These are phyloP conservation scores for Nasturtium officinale DNA, from an alignment of 345 rosid species.

Conservation along the genomic window DNA sequence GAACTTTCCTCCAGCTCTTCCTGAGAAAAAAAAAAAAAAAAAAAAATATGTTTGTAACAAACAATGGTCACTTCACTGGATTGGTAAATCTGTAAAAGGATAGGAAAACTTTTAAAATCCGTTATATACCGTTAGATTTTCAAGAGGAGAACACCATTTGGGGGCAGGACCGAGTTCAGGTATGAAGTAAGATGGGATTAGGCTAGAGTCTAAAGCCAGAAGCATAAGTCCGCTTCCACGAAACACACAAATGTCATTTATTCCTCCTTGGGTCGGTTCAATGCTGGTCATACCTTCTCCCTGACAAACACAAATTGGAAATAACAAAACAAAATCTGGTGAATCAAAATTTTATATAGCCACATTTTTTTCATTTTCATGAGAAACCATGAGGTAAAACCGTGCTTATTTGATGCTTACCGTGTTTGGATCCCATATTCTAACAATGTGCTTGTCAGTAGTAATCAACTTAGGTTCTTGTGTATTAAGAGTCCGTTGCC, in stretches of 20 bases:
- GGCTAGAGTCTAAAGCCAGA: conserved; percentile 79
- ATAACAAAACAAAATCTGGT: not conserved
- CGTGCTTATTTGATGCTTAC: conserved; percentile 45
- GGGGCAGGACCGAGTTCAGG: conserved; percentile 98
- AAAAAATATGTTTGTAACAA: conserved; percentile 6
- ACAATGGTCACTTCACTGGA: conserved; percentile 2
- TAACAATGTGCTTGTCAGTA: conserved; percentile 80
- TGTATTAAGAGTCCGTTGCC: conserved; percentile 84
- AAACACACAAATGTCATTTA: conserved; percentile 88
- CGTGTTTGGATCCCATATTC: conserved; percentile 96
- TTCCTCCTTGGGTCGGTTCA: conserved; percentile 82
- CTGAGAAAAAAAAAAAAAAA: conserved; percentile 48
- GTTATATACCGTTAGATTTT: conserved; percentile 70
- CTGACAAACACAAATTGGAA: conserved; percentile 44
- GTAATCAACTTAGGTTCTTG: conserved; percentile 76
- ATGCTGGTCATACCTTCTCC: conserved; percentile 92
- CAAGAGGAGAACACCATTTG: conserved; percentile 84
- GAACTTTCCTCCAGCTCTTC: conserved; percentile 94
- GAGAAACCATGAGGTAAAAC: not conserved
- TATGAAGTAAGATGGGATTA: conserved; percentile 84
- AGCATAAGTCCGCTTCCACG: conserved; percentile 84
- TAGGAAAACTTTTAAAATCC: not conserved
- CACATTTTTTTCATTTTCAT: not conserved
- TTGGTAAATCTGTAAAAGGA: not conserved
- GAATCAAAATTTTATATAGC: conserved; percentile 6